Evolutionary conservation across 2,329 filamentous ascomycete genomes (phyloP), one percentile per base, ranked within the genome.

Genomic region (Venturia carpophila): DNA sequence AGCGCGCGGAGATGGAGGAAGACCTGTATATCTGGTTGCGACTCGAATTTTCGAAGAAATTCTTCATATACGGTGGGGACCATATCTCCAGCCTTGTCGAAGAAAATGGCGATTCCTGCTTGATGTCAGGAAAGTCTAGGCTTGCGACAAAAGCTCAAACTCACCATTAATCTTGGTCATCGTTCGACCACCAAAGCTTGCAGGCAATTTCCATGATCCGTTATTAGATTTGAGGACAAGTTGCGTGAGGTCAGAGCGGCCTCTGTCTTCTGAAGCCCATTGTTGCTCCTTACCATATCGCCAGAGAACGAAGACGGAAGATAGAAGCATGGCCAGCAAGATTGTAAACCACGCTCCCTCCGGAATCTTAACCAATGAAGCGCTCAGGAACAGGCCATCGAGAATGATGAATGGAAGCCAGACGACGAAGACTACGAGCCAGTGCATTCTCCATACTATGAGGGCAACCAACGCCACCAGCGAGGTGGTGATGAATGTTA

Each of bases 271-370:
- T 1, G 88, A 85, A 7, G 76, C 76, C 89, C 89, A 92, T 72
- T 92, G 89, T 67, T 85, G 82, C 71, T 91, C 88, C 73, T 92
- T 92, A 19, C 89, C 89, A 70, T 86, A 92, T 41, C 89, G 83
- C 89, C 89, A 92, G 13, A 92, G 80, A 1, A 91, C 79, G 71
- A 92, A 89, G 55, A 91, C 75, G 55, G 75, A 77, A 0, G 86
- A 82, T 1, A 92, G 80, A 10, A 89, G 76, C 3, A 79, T 77
- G 0, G 88, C 81, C 5, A 92, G 79, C 0, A 85, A 79, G 1
- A 92, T 76, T 0, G 89, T 92, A 71, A 92, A 90, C 89, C 89
- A 92, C 1, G 88, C 89, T 1, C 89, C 89, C 11, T 87, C 80
- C 0, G 89, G 89, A 0, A 92, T 86, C 71, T 92, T 92, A 60